These are phyloP conservation scores for Colletotrichum lini DNA, from an alignment of 2,329 filamentous ascomycete genomes.

Conservation along the genomic window DNA sequence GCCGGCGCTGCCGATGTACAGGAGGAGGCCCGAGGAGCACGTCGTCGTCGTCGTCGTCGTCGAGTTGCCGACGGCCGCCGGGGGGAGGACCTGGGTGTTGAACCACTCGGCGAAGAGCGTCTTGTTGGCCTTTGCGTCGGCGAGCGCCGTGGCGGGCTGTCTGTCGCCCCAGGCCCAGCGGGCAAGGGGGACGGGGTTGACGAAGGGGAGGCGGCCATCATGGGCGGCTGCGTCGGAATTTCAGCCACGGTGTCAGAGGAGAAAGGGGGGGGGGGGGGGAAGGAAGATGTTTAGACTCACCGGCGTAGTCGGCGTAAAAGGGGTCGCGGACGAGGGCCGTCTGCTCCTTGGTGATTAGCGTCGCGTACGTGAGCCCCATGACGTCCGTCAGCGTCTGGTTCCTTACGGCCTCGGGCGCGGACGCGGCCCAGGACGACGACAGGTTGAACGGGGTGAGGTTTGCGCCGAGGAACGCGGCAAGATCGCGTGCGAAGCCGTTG, in stretches of 20 bases:
- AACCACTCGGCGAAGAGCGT: slow-evolving; percentile 53
- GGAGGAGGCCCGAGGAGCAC: slow-evolving; percentile 51
- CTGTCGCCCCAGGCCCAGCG: slow-evolving; percentile 55
- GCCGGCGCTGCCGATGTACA: slow-evolving; percentile 46
- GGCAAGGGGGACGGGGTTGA: slow-evolving; percentile 53
- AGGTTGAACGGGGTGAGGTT: slow-evolving; percentile 44
- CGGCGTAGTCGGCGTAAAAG: slow-evolving; percentile 57
- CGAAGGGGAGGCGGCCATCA: slow-evolving; percentile 53
- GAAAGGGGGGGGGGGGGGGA: accelerated
- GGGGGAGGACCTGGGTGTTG: slow-evolving; percentile 47
- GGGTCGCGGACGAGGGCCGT: slow-evolving; percentile 54
- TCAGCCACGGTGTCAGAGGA: neutral
- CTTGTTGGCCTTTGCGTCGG: slow-evolving; percentile 50
- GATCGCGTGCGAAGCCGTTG: slow-evolving; percentile 47
- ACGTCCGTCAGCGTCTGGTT: slow-evolving; percentile 45
- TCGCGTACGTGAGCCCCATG: slow-evolving; percentile 53
- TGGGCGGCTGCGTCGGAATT: slow-evolving; percentile 45
- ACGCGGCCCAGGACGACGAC: slow-evolving; percentile 46
- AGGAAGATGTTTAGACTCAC: slow-evolving; percentile 39
- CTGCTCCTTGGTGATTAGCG: slow-evolving; percentile 56
- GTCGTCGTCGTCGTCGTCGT: slow-evolving; percentile 21
- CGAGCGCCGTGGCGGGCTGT: slow-evolving; percentile 43
- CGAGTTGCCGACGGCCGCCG: slow-evolving; percentile 22
- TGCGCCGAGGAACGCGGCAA: slow-evolving; percentile 49
- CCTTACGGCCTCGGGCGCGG: slow-evolving; percentile 44